These are phyloP conservation scores for Hypomontagnella submonticulosa DNA, from an alignment of 495 filamentous ascomycete genomes.

Conservation along the genomic window DNA sequence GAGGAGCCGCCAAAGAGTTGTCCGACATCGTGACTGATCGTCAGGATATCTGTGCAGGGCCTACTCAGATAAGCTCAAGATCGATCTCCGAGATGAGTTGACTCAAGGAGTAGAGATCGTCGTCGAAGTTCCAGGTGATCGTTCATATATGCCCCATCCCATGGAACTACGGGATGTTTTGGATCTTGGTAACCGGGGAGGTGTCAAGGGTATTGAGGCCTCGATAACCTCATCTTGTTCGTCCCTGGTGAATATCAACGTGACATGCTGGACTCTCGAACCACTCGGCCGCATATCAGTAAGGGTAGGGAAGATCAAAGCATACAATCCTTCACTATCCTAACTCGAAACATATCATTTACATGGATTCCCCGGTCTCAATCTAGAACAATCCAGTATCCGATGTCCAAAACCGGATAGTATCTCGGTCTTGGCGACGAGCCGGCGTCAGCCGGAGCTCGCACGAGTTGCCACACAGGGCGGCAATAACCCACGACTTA, in stretches of 20 bases:
- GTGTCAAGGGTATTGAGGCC: conserved; percentile 15
- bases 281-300: conserved; percentile 11
- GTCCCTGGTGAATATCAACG: conserved; percentile 3
- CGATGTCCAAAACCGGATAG: conserved; percentile 10
- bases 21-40: conserved; percentile 34
- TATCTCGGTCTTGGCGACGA: not conserved
- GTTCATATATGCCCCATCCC: conserved; percentile 31
- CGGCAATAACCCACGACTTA: conserved; percentile 2
- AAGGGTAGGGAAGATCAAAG: not conserved
- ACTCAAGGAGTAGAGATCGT: conserved; percentile 37
- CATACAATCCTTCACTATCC: conserved; percentile 4
- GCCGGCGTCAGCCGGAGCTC: conserved; percentile 2
- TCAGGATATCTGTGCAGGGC: not conserved
- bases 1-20: not conserved
- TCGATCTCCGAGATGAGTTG: conserved; percentile 21
- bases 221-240: not conserved
- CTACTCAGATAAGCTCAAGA: conserved; percentile 33
- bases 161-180: not conserved
- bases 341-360: conserved; percentile 15
- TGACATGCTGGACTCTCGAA: conserved; percentile 9
- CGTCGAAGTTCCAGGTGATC: conserved; percentile 21
- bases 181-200: conserved; percentile 17
- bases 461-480: conserved; percentile 1
- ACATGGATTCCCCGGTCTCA: conserved; percentile 32
- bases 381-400: conserved; percentile 13